phyloP scores from a whole-genome alignment of 148 eudicot species.

The Beta vulgaris region DNA sequence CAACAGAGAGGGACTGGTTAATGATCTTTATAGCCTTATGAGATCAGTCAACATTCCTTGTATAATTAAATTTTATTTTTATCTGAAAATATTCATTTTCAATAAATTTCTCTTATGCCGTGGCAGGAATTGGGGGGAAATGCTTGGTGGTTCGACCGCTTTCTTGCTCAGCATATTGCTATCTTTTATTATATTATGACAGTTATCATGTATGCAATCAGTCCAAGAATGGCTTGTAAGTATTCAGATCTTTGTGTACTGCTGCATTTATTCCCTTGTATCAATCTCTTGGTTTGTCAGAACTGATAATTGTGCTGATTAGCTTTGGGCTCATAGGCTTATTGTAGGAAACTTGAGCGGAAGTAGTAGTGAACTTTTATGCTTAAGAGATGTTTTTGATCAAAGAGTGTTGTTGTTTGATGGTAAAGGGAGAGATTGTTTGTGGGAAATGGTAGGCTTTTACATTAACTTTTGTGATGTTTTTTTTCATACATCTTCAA shows the following conservation, averaged over 20 bases:
- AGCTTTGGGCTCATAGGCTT: not conserved
- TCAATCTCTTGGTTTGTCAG: slow-evolving; percentile 15
- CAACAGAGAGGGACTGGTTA: not conserved
- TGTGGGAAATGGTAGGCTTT: no score
- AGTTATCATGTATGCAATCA: slow-evolving; percentile 75
- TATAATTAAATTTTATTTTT: not conserved
- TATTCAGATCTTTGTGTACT: slow-evolving; percentile 14
- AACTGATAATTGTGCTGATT: not conserved
- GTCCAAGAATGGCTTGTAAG: slow-evolving; percentile 99
- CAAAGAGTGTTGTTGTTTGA: no score
- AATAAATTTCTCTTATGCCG: slow-evolving; percentile 11
- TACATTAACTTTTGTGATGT: no score
- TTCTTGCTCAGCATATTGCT: slow-evolving; percentile 91
- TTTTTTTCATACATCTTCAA: no score
- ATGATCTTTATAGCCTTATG: not conserved
- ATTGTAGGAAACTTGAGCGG: no score
- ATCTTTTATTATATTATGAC: slow-evolving; percentile 84
- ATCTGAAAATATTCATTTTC: not conserved
- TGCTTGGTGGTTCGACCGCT: slow-evolving; percentile 91
- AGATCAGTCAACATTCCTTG: not conserved
- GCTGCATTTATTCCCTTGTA: not conserved
- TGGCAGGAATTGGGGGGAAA: slow-evolving; percentile 93
- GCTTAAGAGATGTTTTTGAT: no score
- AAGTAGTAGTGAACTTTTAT: no score
- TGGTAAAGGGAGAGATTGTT: no score